Evolutionary conservation across 495 filamentous ascomycete genomes (phyloP).

Genomic region (Lepraria neglecta): DNA sequence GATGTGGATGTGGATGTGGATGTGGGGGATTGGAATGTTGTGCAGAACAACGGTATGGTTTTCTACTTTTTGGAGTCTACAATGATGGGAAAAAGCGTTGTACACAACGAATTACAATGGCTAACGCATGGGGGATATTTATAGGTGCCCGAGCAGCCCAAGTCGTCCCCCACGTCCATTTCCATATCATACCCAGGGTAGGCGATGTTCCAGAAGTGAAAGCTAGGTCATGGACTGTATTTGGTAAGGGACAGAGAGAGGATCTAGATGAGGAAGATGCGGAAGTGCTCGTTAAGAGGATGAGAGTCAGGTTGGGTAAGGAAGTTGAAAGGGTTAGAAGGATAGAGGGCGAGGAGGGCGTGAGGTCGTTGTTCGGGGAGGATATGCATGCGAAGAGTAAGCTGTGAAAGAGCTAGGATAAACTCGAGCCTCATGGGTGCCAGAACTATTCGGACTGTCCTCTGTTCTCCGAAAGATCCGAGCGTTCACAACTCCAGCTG

Average conservation of each 20-base stretch:
- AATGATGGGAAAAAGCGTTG: neutral
- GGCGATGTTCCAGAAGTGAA: slow-evolving; percentile 37
- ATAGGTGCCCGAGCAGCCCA: slow-evolving; percentile 74
- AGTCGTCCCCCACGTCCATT: slow-evolving; percentile 86
- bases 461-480: no score
- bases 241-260: slow-evolving; percentile 72
- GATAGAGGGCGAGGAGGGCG: slow-evolving; percentile 37
- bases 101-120: neutral
- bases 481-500: no score
- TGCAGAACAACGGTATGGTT: slow-evolving; percentile 81
- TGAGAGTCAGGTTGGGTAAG: slow-evolving; percentile 56
- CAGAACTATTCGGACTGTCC: no score
- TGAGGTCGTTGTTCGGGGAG: slow-evolving; percentile 19
- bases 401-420: neutral
- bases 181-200: slow-evolving; percentile 78
- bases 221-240: slow-evolving; percentile 68
- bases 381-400: slow-evolving; percentile 6
- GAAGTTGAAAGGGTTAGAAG: slow-evolving; percentile 45
- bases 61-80: neutral
- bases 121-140: neutral
- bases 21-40: slow-evolving; percentile 79
- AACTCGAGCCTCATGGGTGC: no score
- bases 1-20: slow-evolving; percentile 31
- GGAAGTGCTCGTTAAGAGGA: slow-evolving; percentile 50
- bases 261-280: slow-evolving; percentile 86